Base-by-base conservation (phyloP, 352 stramenopile species). In the Globisporangium solare region DNA sequence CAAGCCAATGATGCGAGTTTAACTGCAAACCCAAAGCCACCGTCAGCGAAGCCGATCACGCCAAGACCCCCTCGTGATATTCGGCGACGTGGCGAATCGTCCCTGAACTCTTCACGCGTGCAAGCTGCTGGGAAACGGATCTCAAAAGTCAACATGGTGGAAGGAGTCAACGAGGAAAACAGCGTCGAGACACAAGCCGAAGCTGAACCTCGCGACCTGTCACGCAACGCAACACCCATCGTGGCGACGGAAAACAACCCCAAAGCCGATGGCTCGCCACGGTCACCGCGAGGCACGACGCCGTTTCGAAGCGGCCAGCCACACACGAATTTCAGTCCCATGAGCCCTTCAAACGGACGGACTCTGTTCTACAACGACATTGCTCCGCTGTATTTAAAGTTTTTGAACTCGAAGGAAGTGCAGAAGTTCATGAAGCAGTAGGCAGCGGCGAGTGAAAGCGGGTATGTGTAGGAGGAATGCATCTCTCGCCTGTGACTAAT, bases 281-380 rank as follows among this genome's bases (percentile, higher is more conserved):
- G 58, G 12, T 58, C 42, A 3, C 50, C 58, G 5, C 50, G 18
- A n/a, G 51, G 35, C 37, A 42, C 37, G 11, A 42, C 37, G 14
- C 20, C 2, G 8, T 18, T 5, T 27, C 24, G 24, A 27, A 5
- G 1, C 31, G 18, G 10, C 11, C 51, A 24, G 6, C 37, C 2
- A n/a, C 35, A 37, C 35, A 27, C 47, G 39, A 54, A 40, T 31
- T 47, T 51, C n/a, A 50, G 39, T 15, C 5, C 18, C 0, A 51
- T 48, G 52, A 60, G 41, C 31, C 53, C 47, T 17, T 45, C 70
- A 10, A 66, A 52, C 15, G 68, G 65, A 0, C 63, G 60, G 8
- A 88, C 81, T 54, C 71, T 84, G 7, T 85, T 91, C 21, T 86
- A 91, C 68, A 74, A 83, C 51, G 78, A 89, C 54, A 89, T 91